Conservation (phyloP, 164 flowering plant genomes). For the Macadamia tetraphylla region DNA sequence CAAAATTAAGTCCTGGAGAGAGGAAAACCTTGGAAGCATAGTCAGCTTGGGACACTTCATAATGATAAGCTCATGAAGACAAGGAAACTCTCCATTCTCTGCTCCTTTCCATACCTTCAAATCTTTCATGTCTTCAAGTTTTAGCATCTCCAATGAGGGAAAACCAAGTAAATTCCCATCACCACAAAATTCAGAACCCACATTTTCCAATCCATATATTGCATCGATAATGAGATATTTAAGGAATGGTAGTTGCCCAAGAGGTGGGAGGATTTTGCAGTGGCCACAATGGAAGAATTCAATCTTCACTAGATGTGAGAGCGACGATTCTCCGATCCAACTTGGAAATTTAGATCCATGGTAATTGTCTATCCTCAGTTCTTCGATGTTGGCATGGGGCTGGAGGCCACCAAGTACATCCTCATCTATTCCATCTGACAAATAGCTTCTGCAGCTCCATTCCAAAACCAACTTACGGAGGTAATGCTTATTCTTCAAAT, state of each 20-base stretch:
- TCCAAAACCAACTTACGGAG: not conserved
- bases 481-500: not conserved
- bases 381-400: constrained; percentile 7
- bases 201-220: too few species aligned
- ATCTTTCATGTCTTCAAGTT: not conserved
- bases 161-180: not conserved
- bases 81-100: constrained; percentile 9
- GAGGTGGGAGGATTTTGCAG: too few species aligned
- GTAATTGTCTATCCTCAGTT: not conserved
- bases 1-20: constrained; percentile 1
- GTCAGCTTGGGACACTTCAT: not conserved
- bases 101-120: too few species aligned
- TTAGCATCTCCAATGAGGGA: constrained; percentile 5
- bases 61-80: constrained; percentile 6
- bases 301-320: not conserved
- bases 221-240: too few species aligned
- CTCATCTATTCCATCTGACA: not conserved
- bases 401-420: constrained; percentile 3
- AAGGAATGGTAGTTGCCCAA: too few species aligned
- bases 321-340: constrained; percentile 4
- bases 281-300: too few species aligned
- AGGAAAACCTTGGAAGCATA: not conserved
- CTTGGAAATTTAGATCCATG: not conserved
- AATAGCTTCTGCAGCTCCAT: not conserved
- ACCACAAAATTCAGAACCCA: constrained; percentile 4